Percentiles rank a stretch among this genome's conserved stretches.
phyloP scores from a whole-genome alignment of 2,329 filamentous ascomycete species.

The Penicillium sp. region DNA sequence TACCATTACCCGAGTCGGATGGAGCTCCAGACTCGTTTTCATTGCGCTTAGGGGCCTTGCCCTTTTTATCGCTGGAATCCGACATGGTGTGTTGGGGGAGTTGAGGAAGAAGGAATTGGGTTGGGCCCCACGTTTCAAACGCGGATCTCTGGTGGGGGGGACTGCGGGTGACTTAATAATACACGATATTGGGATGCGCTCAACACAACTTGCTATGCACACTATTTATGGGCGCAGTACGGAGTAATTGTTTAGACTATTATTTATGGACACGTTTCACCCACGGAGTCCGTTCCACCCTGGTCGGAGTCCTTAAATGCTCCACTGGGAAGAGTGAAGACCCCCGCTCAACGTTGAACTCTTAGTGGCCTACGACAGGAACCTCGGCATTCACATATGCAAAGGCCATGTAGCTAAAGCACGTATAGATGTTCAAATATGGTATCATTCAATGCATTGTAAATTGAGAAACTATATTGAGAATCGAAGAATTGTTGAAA shows the following conservation, averaged over 20 bases:
- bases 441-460: neutral
- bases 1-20: constrained; percentile 10
- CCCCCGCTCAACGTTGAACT: neutral
- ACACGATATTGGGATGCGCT: neutral
- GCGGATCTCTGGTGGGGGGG: constrained; percentile 22
- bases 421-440: neutral
- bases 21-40: constrained; percentile 10
- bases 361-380: neutral
- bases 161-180: constrained; percentile 2
- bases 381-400: neutral
- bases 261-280: neutral
- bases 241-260: neutral
- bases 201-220: too few species aligned
- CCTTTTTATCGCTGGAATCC: constrained; percentile 36
- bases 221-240: neutral
- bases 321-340: neutral
- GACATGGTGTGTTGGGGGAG: constrained; percentile 30
- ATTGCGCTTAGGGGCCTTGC: constrained; percentile 31
- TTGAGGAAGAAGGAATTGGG: constrained; percentile 23
- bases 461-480: neutral
- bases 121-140: constrained; percentile 32
- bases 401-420: neutral
- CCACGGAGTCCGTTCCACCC: neutral
- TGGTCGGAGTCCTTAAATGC: neutral
- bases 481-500: constrained; percentile 31